Base-by-base conservation (phyloP, 768 basidiomycete genomes). In the Pholiota conissans region DNA sequence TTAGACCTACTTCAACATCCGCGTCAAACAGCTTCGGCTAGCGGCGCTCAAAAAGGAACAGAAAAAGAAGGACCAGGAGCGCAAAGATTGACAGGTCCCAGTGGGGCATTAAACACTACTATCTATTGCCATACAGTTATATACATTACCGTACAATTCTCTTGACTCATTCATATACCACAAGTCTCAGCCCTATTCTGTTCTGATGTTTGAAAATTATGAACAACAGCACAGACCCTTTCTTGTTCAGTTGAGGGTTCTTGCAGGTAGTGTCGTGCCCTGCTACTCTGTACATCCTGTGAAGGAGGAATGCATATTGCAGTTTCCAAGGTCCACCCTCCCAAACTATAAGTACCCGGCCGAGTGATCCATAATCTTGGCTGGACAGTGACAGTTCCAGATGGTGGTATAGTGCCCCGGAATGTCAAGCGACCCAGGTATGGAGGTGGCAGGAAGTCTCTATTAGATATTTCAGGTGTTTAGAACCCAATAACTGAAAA, bases 1-100 rank as follows among this genome's bases (percentile, higher is more conserved):
- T 47, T 59, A 89, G 88, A 90, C 87, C 3, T 80, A 84, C 68
- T 86, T 90, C 76, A 93, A 90, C 68, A 80, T 84, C 60, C 84
- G 84, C 59, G 76, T 86, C 56, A 92, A 93, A 75, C 81, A 80
- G 65, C 61, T 84, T 56, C 80, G 78, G 18, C 71, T 86, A 37
- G 83, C 82, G 30, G 80, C 79, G 5, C 73, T 76, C 50, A 82
- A 76, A 64, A 85, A 84, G 65, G 74, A 77, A 22, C 57, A 74
- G 61, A 66, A 70, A 26, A 58, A 74, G 63, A 67, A 70, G 55
- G 67, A 69, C 42, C 67, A 63, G 35, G 65, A 65, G 50, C 56
- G 61, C 29, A 61, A 55, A 59, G 59, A 62, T 20, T 67, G 62
- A 26, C 39, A 9, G 16, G n/a, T 29, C 26, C 14, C 39, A 28